A percentile compares a stretch with the other conserved stretches of the same genome.
Evolutionary conservation across 768 basidiomycete genomes (phyloP).

Genomic region (Trametes sanguinea): DNA sequence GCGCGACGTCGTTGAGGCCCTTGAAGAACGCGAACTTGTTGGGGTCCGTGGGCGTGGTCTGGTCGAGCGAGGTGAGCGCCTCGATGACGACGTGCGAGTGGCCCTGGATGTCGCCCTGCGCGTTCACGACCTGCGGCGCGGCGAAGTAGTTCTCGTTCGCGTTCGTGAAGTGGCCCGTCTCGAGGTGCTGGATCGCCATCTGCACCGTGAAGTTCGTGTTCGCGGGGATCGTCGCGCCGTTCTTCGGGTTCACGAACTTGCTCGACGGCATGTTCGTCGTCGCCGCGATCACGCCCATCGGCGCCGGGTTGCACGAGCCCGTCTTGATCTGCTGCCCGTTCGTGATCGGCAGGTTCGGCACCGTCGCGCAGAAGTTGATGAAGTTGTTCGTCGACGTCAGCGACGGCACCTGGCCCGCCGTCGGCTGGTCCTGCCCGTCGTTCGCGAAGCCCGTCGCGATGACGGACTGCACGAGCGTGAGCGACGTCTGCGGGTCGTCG

Average conservation of each 20-base stretch:
- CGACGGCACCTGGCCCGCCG: slow-evolving; percentile 52
- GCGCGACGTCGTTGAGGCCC: slow-evolving; percentile 49
- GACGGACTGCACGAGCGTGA: slow-evolving; percentile 46
- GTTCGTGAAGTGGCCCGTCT: slow-evolving; percentile 64
- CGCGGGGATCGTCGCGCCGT: slow-evolving; percentile 47
- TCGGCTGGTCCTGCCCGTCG: slow-evolving; percentile 44
- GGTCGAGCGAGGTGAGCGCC: slow-evolving; percentile 42
- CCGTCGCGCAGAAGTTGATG: slow-evolving; percentile 55
- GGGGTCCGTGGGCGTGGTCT: slow-evolving; percentile 49
- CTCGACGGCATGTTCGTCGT: slow-evolving; percentile 52
- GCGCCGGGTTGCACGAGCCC: slow-evolving; percentile 63
- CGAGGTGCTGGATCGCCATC: slow-evolving; percentile 48
- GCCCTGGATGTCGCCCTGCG: slow-evolving; percentile 46
- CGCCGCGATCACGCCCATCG: slow-evolving; percentile 62
- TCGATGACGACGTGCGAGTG: slow-evolving; percentile 62
- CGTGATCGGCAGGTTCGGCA: slow-evolving; percentile 41
- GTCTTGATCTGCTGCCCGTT: slow-evolving; percentile 44
- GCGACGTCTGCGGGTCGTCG: slow-evolving; percentile 19
- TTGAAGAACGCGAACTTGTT: slow-evolving; percentile 65
- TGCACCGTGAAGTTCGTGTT: slow-evolving; percentile 56
- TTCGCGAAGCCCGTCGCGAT: slow-evolving; percentile 48
- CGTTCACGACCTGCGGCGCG: slow-evolving; percentile 55
- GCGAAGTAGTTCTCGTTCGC: slow-evolving; percentile 52
- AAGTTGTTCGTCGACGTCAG: slow-evolving; percentile 65
- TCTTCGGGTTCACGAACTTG: slow-evolving; percentile 55